A percentile compares a stretch with the other conserved stretches of the same genome.
Evolutionary conservation across 2,329 filamentous ascomycete genomes (phyloP).

Genomic region (Aspergillus terreus): DNA sequence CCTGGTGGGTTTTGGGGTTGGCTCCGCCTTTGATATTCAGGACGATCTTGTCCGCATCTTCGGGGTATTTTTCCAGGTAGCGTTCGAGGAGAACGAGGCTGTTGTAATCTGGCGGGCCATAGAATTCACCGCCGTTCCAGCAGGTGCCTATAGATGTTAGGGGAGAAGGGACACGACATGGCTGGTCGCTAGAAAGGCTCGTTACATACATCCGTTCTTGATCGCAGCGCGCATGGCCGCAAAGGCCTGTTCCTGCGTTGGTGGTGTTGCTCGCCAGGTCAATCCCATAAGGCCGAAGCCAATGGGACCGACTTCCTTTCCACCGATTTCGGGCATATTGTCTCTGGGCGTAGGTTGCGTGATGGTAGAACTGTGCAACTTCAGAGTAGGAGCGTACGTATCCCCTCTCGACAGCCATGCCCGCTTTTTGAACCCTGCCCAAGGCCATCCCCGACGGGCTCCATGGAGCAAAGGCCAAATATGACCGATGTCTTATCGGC

Average conservation of each 20-base stretch:
- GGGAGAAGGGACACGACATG: conserved; percentile 4
- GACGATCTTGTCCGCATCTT: conserved; percentile 6
- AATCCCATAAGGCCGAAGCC: conserved; percentile 15
- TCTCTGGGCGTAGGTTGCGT: background rate
- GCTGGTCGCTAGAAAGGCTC: background rate
- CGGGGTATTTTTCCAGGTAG: conserved; percentile 8
- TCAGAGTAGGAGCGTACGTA: background rate
- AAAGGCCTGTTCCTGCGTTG: conserved; percentile 12
- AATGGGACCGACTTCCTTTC: conserved; percentile 8
- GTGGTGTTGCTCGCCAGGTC: background rate
- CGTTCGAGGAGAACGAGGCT: conserved; percentile 16
- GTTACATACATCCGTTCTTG: background rate
- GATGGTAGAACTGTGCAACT: background rate
- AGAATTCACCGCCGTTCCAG: conserved; percentile 23
- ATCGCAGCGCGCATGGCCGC: conserved; percentile 8
- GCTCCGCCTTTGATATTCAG: conserved; percentile 8
- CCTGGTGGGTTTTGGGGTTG: background rate
- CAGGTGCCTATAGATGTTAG: background rate
- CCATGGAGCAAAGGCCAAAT: background rate
- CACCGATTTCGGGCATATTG: background rate
- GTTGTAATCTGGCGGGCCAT: conserved; percentile 20
- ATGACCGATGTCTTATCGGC: background rate
- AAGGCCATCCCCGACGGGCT: background rate
- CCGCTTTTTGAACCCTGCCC: background rate
- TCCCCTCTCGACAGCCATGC: background rate